A percentile compares a stretch with the other conserved stretches of the same genome.
phyloP scores from a whole-genome alignment of 139 green algal species.

The Gonium pectorale region DNA sequence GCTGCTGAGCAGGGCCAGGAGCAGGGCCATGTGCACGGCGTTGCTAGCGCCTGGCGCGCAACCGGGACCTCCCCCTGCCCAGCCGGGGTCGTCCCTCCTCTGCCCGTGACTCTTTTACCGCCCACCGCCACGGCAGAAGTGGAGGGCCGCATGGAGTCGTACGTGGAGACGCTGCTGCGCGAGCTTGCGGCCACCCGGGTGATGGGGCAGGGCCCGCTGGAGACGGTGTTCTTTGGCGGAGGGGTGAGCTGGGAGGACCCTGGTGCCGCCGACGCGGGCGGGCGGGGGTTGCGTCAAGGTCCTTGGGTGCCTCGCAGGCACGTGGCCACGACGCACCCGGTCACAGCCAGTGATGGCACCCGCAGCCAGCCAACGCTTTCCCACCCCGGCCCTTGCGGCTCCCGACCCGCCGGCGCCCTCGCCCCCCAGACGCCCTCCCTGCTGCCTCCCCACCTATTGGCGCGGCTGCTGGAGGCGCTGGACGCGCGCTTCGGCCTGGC shows the following conservation, averaged over 20 bases:
- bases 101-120: background rate
- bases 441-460: slow-evolving; percentile 79
- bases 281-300: too few relatives aligned
- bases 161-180: slow-evolving; percentile 72
- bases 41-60: too few relatives aligned
- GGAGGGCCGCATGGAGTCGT: slow-evolving; percentile 56
- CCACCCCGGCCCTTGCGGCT: background rate
- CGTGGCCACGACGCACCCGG: too few relatives aligned
- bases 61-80: too few relatives aligned
- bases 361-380: background rate
- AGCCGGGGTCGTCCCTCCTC: too few relatives aligned
- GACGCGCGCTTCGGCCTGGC: slow-evolving; percentile 69
- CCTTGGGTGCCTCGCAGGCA: too few relatives aligned
- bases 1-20: too few relatives aligned
- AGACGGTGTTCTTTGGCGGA: slow-evolving; percentile 93
- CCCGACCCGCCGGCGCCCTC: background rate
- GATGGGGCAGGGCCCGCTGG: slow-evolving; percentile 52
- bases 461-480: slow-evolving; percentile 74
- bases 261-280: too few relatives aligned
- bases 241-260: too few relatives aligned
- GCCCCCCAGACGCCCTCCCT: slow-evolving; percentile 87
- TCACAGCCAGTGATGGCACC: too few relatives aligned
- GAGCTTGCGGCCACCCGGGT: slow-evolving; percentile 79
- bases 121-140: slow-evolving; percentile 1
- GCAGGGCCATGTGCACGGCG: too few relatives aligned